A percentile compares a stretch with the other conserved stretches of the same genome.
phyloP scores from a whole-genome alignment of 164 flowering plant species.

The Chloranthus sessilifolius region DNA sequence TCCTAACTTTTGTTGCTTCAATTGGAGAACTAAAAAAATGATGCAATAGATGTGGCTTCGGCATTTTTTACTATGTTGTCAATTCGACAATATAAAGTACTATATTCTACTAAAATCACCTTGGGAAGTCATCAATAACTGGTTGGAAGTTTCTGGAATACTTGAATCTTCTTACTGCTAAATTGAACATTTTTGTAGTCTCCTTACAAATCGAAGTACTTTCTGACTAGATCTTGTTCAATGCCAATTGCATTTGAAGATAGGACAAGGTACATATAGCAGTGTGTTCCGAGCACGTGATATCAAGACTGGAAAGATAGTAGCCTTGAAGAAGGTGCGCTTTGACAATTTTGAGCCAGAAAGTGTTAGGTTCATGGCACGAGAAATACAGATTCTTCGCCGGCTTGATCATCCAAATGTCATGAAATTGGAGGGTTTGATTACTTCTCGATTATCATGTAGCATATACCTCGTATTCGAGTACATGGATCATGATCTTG shows the following conservation, averaged over 20 bases:
- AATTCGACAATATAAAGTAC: no score
- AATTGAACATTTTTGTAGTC: neutral
- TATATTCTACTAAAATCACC: no score
- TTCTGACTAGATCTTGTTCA: conserved; percentile 10
- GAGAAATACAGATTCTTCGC: conserved; percentile 83
- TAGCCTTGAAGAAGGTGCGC: conserved; percentile 84
- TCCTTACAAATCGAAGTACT: conserved; percentile 7
- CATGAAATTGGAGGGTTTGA: conserved; percentile 76
- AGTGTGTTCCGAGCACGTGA: conserved; percentile 81
- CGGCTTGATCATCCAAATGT: conserved; percentile 85
- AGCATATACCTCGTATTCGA: conserved; percentile 92
- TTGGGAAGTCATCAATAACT: no score
- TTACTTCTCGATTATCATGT: conserved; percentile 66
- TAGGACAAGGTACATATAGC: conserved; percentile 98
- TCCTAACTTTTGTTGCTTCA: no score
- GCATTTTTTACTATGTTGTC: no score
- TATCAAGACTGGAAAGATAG: conserved; percentile 56
- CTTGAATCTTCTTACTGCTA: neutral
- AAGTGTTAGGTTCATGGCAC: conserved; percentile 93
- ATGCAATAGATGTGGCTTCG: no score
- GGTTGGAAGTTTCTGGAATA: neutral
- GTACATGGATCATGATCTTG: conserved; percentile 95
- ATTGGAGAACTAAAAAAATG: no score
- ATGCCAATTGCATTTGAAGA: conserved; percentile 31
- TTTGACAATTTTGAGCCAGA: conserved; percentile 85